A percentile compares a stretch with the other conserved stretches of the same genome.
Evolutionary conservation across 1,139 yeast species (phyloP).

Genomic region (Blastobotrys petasosporus): DNA sequence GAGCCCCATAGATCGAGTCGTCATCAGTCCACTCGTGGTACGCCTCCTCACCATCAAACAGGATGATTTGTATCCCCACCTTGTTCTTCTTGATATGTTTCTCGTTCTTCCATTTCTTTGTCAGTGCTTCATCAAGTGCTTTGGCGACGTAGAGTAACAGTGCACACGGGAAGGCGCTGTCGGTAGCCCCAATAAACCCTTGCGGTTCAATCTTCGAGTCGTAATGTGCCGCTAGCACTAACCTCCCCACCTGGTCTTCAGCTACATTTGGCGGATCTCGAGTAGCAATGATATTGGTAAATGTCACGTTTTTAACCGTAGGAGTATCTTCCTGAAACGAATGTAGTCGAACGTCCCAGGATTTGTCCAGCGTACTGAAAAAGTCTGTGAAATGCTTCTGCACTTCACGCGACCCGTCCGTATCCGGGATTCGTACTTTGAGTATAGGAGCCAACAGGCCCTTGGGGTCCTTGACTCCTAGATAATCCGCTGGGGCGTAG

Average conservation of each 20-base stretch:
- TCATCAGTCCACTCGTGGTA: constrained; percentile 42
- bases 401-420: constrained; percentile 37
- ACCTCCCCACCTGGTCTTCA: constrained; percentile 28
- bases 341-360: constrained; percentile 41
- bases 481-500: constrained; percentile 13
- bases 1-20: constrained; percentile 53
- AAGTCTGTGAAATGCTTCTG: constrained; percentile 35
- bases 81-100: constrained; percentile 1
- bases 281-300: constrained; percentile 43
- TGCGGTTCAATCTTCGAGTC: constrained; percentile 45
- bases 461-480: constrained; percentile 20
- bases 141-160: constrained; percentile 43
- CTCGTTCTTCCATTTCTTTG: constrained; percentile 23
- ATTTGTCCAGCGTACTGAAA: constrained; percentile 21
- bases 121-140: constrained; percentile 29
- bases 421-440: constrained; percentile 42
- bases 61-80: constrained; percentile 43
- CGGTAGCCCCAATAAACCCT: constrained; percentile 57
- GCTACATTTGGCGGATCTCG: constrained; percentile 26
- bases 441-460: constrained; percentile 32
- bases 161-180: constrained; percentile 53
- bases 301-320: constrained; percentile 32
- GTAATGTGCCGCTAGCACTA: constrained; percentile 50
- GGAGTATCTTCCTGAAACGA: constrained; percentile 38
- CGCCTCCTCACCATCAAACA: constrained; percentile 60